Evolutionary conservation across 2,329 filamentous ascomycete species (phyloP), one percentile per base, ranked within the genome.

Genomic region (Leptographium wingfieldii): DNA sequence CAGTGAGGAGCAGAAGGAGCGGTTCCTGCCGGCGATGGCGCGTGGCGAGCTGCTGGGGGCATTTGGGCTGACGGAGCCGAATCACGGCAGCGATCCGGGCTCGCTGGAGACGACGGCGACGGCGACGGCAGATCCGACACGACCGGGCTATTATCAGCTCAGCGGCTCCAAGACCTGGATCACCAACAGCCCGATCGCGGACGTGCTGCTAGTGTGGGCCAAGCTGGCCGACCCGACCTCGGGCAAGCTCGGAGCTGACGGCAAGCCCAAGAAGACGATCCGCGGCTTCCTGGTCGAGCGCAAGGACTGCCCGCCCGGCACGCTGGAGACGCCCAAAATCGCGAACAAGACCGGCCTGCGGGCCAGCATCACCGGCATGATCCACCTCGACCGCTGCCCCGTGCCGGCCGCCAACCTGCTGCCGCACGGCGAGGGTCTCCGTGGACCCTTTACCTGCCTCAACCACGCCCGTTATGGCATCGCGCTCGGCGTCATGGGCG

Each of bases 341-440:
- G 95, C 95, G 77, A 84, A 97, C 76, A 99, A 99, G 81, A 96
- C 88, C 63, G 94, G 92, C 1, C 82, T 99, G 38, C 82, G 94
- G 61, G 94, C 94, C 14, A 95, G 90, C 14, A 88, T 96, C 64
- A 99, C 94, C 0, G 94, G 94, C 60, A 97, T 97, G 94, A 96
- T 99, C 65, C 91, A 96, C 67, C 81, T 99, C 69, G 92, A 96
- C 65, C 85, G 88, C 64, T 92, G 89, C 65, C 92, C 94, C 0
- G 90, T 99, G 0, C 86, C 91, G 0, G 84, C 86, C 65, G 88
- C 84, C 67, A 96, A 96, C 75, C 95, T 99, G 91, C 91, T 99
- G 68, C 92, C 92, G 0, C 82, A 88, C 1, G 82, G 96, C 5
- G 89, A 96, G 71, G 94, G 94, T 5, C 78, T 99, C 38, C 82